Conservation (phyloP, 495 filamentous ascomycete genomes). For the Cairneyella variabilis region DNA sequence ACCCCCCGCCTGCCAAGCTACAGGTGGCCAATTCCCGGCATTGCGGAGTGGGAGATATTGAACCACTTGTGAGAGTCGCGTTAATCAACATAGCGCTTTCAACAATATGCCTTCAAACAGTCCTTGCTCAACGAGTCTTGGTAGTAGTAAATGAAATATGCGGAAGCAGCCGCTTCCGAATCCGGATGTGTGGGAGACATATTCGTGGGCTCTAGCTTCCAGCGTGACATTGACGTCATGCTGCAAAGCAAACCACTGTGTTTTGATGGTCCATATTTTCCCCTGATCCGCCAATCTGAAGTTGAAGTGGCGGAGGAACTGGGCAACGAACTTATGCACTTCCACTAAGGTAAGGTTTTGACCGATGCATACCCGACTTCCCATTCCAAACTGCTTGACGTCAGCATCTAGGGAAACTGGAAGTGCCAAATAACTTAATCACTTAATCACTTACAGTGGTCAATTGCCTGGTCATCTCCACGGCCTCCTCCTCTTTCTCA, state of each 20-base stretch:
- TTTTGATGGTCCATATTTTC: constrained; percentile 33
- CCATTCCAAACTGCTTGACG: constrained; percentile 58
- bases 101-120: no score
- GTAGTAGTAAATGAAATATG: no score
- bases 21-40: no score
- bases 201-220: no score
- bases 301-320: constrained; percentile 59
- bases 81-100: no score
- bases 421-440: no score
- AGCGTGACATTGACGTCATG: constrained; percentile 17
- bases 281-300: constrained; percentile 29
- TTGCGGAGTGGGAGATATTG: no score
- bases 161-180: no score
- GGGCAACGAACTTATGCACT: constrained; percentile 61
- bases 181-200: no score
- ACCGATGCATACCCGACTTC: constrained; percentile 62
- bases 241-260: constrained; percentile 36
- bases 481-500: constrained; percentile 23
- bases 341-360: constrained; percentile 62
- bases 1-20: no score
- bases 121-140: no score
- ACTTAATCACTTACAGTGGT: constrained; percentile 24
- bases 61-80: no score
- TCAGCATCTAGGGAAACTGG: constrained; percentile 28
- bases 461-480: constrained; percentile 27